These are phyloP conservation scores for Nemophila menziesii DNA, from an alignment of 257 asterid species.

Conservation along the genomic window DNA sequence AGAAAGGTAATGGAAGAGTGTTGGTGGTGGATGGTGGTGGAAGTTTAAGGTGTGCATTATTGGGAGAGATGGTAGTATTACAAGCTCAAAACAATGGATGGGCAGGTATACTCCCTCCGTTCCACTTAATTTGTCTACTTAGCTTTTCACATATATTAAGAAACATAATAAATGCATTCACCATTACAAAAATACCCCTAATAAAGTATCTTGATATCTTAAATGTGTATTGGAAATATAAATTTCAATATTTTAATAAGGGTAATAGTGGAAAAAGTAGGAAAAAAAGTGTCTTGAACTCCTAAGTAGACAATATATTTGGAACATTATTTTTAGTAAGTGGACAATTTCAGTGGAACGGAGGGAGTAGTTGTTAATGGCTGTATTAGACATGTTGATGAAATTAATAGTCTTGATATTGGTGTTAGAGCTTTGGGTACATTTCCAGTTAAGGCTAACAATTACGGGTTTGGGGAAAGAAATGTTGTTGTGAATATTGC, in stretches of 20 bases:
- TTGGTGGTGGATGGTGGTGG: conserved; percentile 11
- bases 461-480: conserved; percentile 55
- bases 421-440: conserved; percentile 83
- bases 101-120: conserved; percentile 11
- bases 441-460: conserved; percentile 63
- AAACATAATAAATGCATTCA: too few species aligned
- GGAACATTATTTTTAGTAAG: too few species aligned
- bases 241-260: too few species aligned
- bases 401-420: conserved; percentile 67
- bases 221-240: too few species aligned
- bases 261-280: too few species aligned
- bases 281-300: too few species aligned
- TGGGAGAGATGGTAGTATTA: conserved; percentile 7
- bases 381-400: conserved; percentile 71
- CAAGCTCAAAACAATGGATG: conserved; percentile 12
- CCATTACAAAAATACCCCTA: too few species aligned
- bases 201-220: too few species aligned
- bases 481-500: conserved; percentile 36
- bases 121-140: too few species aligned
- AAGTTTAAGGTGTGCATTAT: conserved; percentile 10
- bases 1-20: conserved; percentile 5
- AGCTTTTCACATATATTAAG: too few species aligned
- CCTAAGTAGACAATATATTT: too few species aligned
- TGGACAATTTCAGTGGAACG: conserved; percentile 8
- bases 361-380: conserved; percentile 44